Evolutionary conservation across 2,329 filamentous ascomycete genomes (phyloP).

Genomic region (Phialophora tarda): DNA sequence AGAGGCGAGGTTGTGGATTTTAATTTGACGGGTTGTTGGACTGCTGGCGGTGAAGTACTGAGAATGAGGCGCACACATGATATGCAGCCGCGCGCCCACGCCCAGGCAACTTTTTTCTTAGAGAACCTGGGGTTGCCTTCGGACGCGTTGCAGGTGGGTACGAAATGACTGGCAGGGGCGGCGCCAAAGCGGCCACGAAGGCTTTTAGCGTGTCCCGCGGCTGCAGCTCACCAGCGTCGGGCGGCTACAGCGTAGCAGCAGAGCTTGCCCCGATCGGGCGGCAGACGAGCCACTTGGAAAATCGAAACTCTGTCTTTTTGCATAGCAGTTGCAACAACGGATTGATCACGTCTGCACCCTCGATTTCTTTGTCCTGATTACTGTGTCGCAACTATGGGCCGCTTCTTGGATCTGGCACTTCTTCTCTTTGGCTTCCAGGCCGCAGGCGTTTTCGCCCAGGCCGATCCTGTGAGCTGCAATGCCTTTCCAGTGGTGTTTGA

Average conservation of each 20-base stretch:
- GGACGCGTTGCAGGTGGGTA: slow-evolving; percentile 8
- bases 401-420: slow-evolving; percentile 72
- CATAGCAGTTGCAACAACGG: slow-evolving; percentile 12
- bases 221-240: slow-evolving; percentile 2
- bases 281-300: slow-evolving; percentile 4
- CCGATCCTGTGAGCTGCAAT: slow-evolving; percentile 44
- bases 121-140: background rate
- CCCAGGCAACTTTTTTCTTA: slow-evolving; percentile 22
- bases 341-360: slow-evolving; percentile 15
- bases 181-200: background rate
- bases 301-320: slow-evolving; percentile 21
- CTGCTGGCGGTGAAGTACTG: slow-evolving; percentile 29
- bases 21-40: slow-evolving; percentile 3
- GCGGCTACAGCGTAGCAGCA: background rate
- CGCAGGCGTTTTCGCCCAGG: slow-evolving; percentile 67
- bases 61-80: slow-evolving; percentile 5
- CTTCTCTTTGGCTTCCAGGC: slow-evolving; percentile 73
- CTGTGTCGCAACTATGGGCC: slow-evolving; percentile 65
- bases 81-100: slow-evolving; percentile 16
- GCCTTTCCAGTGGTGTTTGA: slow-evolving; percentile 35
- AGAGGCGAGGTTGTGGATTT: slow-evolving; percentile 6
- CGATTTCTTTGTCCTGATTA: slow-evolving; percentile 10
- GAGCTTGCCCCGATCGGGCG: slow-evolving; percentile 1
- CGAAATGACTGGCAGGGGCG: background rate
- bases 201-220: slow-evolving; percentile 1